A percentile compares a stretch with the other conserved stretches of the same genome.
These are phyloP conservation scores for Ambrosiella xylebori DNA, from an alignment of 2,329 filamentous ascomycete genomes.

Conservation along the genomic window DNA sequence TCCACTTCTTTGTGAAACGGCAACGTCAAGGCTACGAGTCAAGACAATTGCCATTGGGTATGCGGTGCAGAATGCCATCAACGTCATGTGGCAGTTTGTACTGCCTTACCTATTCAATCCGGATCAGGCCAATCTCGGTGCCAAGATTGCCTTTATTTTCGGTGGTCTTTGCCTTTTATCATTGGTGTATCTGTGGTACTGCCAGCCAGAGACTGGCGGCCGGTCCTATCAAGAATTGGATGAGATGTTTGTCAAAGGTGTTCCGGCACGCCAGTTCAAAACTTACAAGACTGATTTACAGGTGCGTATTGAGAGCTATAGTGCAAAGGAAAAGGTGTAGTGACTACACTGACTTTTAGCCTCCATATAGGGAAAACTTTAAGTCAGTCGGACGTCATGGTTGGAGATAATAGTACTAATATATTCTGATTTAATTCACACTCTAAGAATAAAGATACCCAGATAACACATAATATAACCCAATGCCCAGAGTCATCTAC, in stretches of 20 bases:
- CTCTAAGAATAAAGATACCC: too few species aligned
- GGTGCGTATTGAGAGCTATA: neutral
- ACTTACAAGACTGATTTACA: constrained; percentile 13
- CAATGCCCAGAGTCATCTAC: too few species aligned
- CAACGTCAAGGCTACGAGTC: constrained; percentile 20
- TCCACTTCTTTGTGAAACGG: constrained; percentile 21
- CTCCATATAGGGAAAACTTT: too few species aligned
- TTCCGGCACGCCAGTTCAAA: constrained; percentile 18
- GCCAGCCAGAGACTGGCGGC: constrained; percentile 9
- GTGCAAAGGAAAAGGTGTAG: neutral
- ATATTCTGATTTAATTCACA: too few species aligned
- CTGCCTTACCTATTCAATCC: constrained; percentile 16
- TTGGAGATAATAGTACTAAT: too few species aligned
- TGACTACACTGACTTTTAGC: too few species aligned
- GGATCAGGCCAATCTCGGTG: constrained; percentile 18
- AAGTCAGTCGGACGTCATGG: too few species aligned
- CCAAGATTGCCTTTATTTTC: constrained; percentile 22
- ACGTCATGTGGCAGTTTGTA: constrained; percentile 12
- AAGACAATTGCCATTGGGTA: constrained; percentile 24
- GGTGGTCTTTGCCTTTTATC: constrained; percentile 20
- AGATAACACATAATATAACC: too few species aligned
- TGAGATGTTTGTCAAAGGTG: constrained; percentile 13
- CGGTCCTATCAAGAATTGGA: constrained; percentile 9
- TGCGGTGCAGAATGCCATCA: constrained; percentile 18
- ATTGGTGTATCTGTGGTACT: constrained; percentile 11